These are phyloP conservation scores for Melaleuca alternifolia DNA, from an alignment of 345 rosid species.

Conservation along the genomic window DNA sequence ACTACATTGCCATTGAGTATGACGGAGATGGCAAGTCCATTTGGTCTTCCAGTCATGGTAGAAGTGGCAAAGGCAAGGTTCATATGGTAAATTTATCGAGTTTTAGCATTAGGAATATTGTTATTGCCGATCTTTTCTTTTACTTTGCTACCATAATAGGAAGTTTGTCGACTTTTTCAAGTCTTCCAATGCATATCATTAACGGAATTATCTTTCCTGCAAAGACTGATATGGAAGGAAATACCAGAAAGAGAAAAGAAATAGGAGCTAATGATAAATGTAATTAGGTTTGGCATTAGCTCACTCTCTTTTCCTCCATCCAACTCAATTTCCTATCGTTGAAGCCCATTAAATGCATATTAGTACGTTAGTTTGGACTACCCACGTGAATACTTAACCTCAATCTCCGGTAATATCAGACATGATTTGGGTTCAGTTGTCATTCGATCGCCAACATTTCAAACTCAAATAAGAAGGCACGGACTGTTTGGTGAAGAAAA, in stretches of 20 bases:
- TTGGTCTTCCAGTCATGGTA: background rate
- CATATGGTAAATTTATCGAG: background rate
- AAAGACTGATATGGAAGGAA: background rate
- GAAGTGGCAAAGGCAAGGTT: background rate
- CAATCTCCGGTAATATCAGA: background rate
- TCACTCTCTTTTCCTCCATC: too few relatives aligned
- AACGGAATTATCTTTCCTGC: background rate
- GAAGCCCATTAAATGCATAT: too few relatives aligned
- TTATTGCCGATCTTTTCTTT: background rate
- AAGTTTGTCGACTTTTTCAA: background rate
- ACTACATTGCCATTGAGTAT: background rate
- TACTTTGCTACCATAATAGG: background rate
- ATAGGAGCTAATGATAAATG: too few relatives aligned
- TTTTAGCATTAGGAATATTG: too few relatives aligned
- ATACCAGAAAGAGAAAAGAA: background rate
- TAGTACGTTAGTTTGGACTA: too few relatives aligned
- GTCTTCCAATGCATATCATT: background rate
- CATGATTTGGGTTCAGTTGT: background rate
- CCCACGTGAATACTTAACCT: background rate
- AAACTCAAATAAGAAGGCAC: accelerated
- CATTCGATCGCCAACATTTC: background rate
- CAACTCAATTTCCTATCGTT: too few relatives aligned
- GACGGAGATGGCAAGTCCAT: background rate
- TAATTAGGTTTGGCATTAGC: too few relatives aligned
- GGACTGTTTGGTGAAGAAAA: background rate